Conservation (phyloP, 2,329 filamentous ascomycete species). For the Fusarium gaditjirri region DNA sequence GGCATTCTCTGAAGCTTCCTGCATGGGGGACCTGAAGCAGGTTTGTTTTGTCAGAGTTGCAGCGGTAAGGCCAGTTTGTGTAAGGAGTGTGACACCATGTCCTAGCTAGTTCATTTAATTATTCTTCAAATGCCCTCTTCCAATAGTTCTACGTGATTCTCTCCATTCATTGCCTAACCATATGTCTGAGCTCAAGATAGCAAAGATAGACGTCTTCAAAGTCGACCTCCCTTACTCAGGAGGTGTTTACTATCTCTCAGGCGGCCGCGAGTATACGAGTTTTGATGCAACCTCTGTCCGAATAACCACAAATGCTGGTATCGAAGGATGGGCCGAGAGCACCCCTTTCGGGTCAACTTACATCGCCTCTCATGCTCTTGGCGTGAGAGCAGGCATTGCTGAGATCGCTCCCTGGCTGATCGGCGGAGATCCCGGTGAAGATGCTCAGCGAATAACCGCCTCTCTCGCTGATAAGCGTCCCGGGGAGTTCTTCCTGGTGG, state of each 20-base stretch:
- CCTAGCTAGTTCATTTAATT: not conserved
- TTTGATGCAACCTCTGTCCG: constrained; percentile 37
- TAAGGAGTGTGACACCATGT: not conserved
- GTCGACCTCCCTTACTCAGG: constrained; percentile 24
- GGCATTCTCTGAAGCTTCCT: not conserved
- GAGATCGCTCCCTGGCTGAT: constrained; percentile 30
- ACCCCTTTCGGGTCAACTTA: constrained; percentile 35
- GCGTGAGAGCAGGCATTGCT: constrained; percentile 29
- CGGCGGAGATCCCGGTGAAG: constrained; percentile 13
- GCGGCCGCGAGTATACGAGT: constrained; percentile 25
- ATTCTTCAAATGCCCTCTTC: not conserved
- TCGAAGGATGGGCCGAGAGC: constrained; percentile 38
- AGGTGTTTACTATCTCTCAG: constrained; percentile 28
- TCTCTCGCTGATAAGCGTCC: constrained; percentile 25
- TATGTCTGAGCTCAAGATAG: constrained; percentile 40
- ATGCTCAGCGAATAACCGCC: constrained; percentile 28
- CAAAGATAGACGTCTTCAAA: constrained; percentile 35
- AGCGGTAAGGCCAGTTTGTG: not conserved
- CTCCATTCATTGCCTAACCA: not conserved
- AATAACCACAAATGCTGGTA: constrained; percentile 33
- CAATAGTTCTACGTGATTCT: not conserved
- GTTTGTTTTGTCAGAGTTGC: not conserved
- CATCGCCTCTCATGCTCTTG: constrained; percentile 31
- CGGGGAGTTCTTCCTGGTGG: constrained; percentile 35
- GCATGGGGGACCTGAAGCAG: not conserved